These are phyloP conservation scores for Paramecium caudatum DNA, from an alignment of 73 alveolate genomes.

Conservation along the genomic window DNA sequence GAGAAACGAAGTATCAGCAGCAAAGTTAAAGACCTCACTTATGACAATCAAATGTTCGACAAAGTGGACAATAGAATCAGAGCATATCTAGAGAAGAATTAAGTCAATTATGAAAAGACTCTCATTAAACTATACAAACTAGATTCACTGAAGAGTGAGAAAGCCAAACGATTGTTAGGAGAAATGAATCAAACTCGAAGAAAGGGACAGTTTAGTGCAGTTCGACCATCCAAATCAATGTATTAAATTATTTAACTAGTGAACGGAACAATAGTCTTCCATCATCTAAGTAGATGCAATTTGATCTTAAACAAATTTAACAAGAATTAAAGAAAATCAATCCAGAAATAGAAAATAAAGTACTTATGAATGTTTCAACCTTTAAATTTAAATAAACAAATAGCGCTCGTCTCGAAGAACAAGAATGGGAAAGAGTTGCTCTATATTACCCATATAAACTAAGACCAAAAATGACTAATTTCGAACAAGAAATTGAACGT, in stretches of 20 bases:
- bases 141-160: slow-evolving; percentile 14
- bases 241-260: neutral
- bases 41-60: slow-evolving; percentile 55
- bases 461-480: slow-evolving; percentile 57
- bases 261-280: slow-evolving; percentile 55
- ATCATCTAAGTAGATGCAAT: slow-evolving; percentile 31
- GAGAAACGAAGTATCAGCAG: slow-evolving; percentile 20
- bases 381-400: slow-evolving; percentile 48
- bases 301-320: slow-evolving; percentile 21
- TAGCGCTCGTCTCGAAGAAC: slow-evolving; percentile 1
- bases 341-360: slow-evolving; percentile 51
- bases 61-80: slow-evolving; percentile 51
- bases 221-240: neutral
- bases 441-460: slow-evolving; percentile 15
- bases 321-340: slow-evolving; percentile 61
- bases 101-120: slow-evolving; percentile 52
- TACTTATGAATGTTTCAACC: slow-evolving; percentile 1
- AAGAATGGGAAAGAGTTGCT: slow-evolving; percentile 60
- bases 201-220: slow-evolving; percentile 22
- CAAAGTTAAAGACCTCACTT: neutral
- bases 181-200: slow-evolving; percentile 48
- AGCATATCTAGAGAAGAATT: slow-evolving; percentile 23
- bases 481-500: slow-evolving; percentile 32
- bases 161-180: slow-evolving; percentile 54
- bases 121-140: slow-evolving; percentile 21